phyloP scores from a whole-genome alignment of 768 basidiomycete species.

The Mycena latifolia region DNA sequence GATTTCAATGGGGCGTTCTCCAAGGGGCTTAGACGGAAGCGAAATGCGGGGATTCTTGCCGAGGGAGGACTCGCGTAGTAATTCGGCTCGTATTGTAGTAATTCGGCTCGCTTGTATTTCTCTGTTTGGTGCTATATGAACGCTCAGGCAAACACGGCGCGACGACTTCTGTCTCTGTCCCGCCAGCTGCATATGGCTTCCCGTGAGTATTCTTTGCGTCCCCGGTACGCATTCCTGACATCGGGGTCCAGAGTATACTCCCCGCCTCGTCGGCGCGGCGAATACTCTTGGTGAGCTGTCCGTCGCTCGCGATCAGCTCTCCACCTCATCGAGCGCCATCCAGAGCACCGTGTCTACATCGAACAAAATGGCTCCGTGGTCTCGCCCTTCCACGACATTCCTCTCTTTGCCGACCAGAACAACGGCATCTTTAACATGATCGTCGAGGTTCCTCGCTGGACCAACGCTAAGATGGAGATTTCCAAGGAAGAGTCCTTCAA shows the following conservation, averaged over 20 bases:
- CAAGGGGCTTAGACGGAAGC: conserved; percentile 51
- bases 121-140: conserved; percentile 18
- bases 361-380: conserved; percentile 90
- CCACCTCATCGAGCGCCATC: conserved; percentile 34
- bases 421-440: conserved; percentile 99
- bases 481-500: conserved; percentile 99
- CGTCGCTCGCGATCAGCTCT: conserved; percentile 18
- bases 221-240: conserved; percentile 32
- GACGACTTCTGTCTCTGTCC: conserved; percentile 61
- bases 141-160: conserved; percentile 54
- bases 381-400: conserved; percentile 95
- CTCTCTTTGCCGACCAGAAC: conserved; percentile 96
- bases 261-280: conserved; percentile 87
- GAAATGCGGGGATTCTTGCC: conserved; percentile 53
- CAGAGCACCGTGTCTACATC: conserved; percentile 96
- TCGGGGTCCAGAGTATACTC: conserved; percentile 66
- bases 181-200: conserved; percentile 61
- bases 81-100: too few species aligned
- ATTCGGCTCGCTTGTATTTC: background rate
- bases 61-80: conserved; percentile 52
- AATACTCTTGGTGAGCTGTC: conserved; percentile 89
- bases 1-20: conserved; percentile 90
- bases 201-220: conserved; percentile 55
- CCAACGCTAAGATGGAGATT: conserved; percentile 99
- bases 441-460: conserved; percentile 99